A percentile compares a stretch with the other conserved stretches of the same genome.
phyloP scores from a whole-genome alignment of 140 eudicot species.

The Cichorium intybus region DNA sequence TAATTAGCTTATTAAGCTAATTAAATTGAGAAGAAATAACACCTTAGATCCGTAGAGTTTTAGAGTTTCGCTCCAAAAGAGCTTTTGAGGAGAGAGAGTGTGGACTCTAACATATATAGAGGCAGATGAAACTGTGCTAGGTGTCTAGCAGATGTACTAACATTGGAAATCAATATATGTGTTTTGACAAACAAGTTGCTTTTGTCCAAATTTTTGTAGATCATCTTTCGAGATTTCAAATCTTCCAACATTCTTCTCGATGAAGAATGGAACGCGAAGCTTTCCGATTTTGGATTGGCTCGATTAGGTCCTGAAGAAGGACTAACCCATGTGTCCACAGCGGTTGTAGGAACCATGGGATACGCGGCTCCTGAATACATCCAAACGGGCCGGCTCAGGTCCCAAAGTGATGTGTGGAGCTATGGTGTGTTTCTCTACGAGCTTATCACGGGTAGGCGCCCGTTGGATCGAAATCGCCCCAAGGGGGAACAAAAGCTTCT shows the following conservation, averaged over 20 bases:
- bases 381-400: constrained; percentile 81
- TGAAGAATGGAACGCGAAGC: constrained; percentile 86
- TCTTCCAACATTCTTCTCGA: constrained; percentile 90
- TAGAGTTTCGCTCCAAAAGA: too few relatives aligned
- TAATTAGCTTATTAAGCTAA: neutral
- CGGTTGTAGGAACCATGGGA: constrained; percentile 95
- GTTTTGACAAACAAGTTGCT: neutral
- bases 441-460: constrained; percentile 86
- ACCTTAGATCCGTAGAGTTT: too few relatives aligned
- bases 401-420: constrained; percentile 90
- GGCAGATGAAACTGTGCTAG: too few relatives aligned
- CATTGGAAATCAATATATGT: neutral
- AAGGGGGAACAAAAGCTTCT: constrained; percentile 78
- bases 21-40: neutral
- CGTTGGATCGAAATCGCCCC: constrained; percentile 75
- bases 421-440: constrained; percentile 91
- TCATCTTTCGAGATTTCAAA: constrained; percentile 89
- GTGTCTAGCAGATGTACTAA: neutral
- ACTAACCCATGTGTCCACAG: constrained; percentile 83
- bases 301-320: constrained; percentile 92
- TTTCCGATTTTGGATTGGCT: constrained; percentile 96
- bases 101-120: neutral
- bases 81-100: too few relatives aligned
- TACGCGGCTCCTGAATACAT: constrained; percentile 97
- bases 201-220: constrained; percentile 34